Conservation (phyloP, 257 asterid species). For the Primulina eburnea region DNA sequence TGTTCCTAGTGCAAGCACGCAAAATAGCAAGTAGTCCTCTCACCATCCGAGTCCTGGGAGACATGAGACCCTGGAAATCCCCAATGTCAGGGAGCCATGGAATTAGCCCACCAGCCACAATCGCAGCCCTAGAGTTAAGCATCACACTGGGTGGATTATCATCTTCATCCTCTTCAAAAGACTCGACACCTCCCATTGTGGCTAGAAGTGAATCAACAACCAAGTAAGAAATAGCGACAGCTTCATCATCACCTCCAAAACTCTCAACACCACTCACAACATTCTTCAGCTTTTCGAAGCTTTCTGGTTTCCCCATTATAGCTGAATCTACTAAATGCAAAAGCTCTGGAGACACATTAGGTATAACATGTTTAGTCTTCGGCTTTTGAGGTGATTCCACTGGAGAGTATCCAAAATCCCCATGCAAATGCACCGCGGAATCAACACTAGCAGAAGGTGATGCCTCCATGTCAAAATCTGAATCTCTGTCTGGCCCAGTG, state of each 20-base stretch:
- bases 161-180: conserved; percentile 90
- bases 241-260: conserved; percentile 72
- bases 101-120: conserved; percentile 92
- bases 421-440: conserved; percentile 49
- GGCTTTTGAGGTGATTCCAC: conserved; percentile 68
- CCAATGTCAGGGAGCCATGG: conserved; percentile 86
- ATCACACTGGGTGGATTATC: conserved; percentile 97
- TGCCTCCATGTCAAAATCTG: conserved; percentile 40
- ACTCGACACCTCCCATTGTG: conserved; percentile 99
- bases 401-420: conserved; percentile 54
- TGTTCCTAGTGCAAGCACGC: conserved; percentile 94
- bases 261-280: conserved; percentile 82
- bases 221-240: conserved; percentile 68
- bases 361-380: conserved; percentile 52
- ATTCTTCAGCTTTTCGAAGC: conserved; percentile 80
- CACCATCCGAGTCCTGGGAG: conserved; percentile 95
- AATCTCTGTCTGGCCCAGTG: conserved; percentile 48
- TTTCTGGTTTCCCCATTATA: conserved; percentile 95
- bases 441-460: conserved; percentile 60
- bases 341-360: conserved; percentile 91
- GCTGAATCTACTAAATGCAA: conserved; percentile 99
- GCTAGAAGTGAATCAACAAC: conserved; percentile 97
- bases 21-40: conserved; percentile 94
- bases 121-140: conserved; percentile 99
- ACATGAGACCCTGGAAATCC: conserved; percentile 82